Evolutionary conservation across 108 stramenopile species (phyloP), one percentile per base, ranked within the genome.

Genomic region (Nitzschia sp.): DNA sequence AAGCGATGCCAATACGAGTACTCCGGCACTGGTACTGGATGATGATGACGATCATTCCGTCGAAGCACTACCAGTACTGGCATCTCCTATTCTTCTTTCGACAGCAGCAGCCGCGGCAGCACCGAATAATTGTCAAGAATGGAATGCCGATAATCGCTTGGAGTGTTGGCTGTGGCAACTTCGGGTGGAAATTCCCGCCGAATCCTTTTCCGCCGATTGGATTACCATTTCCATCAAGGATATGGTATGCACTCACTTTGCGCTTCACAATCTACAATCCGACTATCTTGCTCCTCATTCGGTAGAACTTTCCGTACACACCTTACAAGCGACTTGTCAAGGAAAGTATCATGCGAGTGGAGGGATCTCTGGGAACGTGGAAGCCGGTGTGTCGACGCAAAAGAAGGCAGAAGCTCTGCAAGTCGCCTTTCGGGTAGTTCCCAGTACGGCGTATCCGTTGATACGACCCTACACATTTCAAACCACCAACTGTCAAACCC

Each of bases 121-220:
- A 9, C 38, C 38, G 13, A 45, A 45, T 30, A 64, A 64, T 50
- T 64, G 63, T 32, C n/a, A 35, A 13, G 30, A 47, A 64, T 52
- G 53, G 54, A 60, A 75, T 30, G 74, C 82, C 8, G 82, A 86
- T 64, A 59, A 86, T 38, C 76, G 85, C 8, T 63, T 92, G 32
- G 77, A 81, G 19, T 88, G 87, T 61, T 88, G 87, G 85, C 59
- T 92, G 25, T 88, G 74, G 77, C 60, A 78, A 60, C 54, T 85
- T 1, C 57, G 70, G 26, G 50, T 88, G 0, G 45, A 53, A 9
- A 69, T 91, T 41, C 90, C 90, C 9, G 62, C 82, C 48, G 72
- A 78, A 54, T 58, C 68, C 5, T 81, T 87, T 44, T 28, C 61
- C 2, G 75, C 80, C 53, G 75, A 53, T 33, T 59, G 76, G 13